Base-by-base conservation (phyloP, 768 basidiomycete genomes). In the Boletus subparvulus region DNA sequence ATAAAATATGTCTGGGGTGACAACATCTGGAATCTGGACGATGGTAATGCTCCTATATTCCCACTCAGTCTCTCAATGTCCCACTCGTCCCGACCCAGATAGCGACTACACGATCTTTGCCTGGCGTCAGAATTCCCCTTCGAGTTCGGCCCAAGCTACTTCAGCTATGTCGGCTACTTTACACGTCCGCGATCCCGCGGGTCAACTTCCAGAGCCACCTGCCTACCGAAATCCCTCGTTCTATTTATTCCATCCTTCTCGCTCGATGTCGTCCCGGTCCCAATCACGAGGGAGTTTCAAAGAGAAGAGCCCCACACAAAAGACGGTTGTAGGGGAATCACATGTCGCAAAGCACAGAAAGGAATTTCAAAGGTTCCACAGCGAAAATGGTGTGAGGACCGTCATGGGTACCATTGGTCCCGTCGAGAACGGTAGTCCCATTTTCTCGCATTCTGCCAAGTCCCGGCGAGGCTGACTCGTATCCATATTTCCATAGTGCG, bases 361-460 rank as follows among this genome's bases (percentile, higher is more conserved):
- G 63, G 84, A 87, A 43, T 95, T 94, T 62, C 82, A 91, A 65
- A 83, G 82, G 61, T 98, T 98, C 64, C 94, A 96, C 62, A 81
- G 81, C 19, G 90, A 90, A 74, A 94, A 94, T 64, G 97, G 97
- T 1, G 95, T 98, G 10, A 79, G 96, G 49, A 98, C 94, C 4
- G 89, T 99, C 16, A 78, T 87, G 61, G 97, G 97, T 3, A 86
- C 83, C 60, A 92, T 98, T 55, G 96, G 94, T 0, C 88, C 92
- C n/a, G 92, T 93, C 41, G 77, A 87, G 49, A 85, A 90, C 71
- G 94, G 94, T 47, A 13, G 37, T 10, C 11, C 51, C 83, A 69
- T 28, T 24, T 17, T 41, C 24, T 24, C 1, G 17, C 35, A 17
- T 28, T 46, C 17, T 21, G 3, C 3, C 36, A 9, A 10, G 16